These are phyloP conservation scores for Teratosphaeria epicoccoides DNA, from an alignment of 2,329 filamentous ascomycete genomes.

Conservation along the genomic window DNA sequence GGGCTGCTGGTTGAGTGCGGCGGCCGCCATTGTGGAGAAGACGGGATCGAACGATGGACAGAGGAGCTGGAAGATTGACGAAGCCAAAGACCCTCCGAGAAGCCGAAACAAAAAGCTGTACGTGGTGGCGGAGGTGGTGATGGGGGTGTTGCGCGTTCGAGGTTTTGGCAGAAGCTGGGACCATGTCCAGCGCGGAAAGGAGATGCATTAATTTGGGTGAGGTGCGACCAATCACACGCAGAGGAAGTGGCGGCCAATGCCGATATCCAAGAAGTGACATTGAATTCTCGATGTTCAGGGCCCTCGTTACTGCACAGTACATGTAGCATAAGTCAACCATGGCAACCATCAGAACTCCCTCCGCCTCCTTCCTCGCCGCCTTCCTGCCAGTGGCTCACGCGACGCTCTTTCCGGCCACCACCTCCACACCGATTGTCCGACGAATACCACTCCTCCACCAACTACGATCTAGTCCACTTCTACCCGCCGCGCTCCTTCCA, in stretches of 20 bases:
- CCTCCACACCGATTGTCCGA: conserved; percentile 35
- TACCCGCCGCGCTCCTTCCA: conserved; percentile 50
- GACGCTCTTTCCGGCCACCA: conserved; percentile 27
- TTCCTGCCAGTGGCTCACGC: conserved; percentile 44
- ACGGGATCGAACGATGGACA: not conserved
- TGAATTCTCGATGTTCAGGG: too few relatives aligned
- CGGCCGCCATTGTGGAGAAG: conserved; percentile 4
- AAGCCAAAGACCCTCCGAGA: not conserved
- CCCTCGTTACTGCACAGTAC: too few relatives aligned
- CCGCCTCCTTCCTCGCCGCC: conserved; percentile 34
- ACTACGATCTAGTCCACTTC: conserved; percentile 30
- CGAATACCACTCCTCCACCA: conserved; percentile 34
- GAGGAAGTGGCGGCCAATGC: not conserved
- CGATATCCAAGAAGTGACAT: not conserved
- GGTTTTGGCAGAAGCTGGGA: not conserved
- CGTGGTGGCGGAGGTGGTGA: not conserved
- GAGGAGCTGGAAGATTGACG: not conserved
- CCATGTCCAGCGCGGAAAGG: not conserved
- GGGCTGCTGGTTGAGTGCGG: conserved; percentile 42
- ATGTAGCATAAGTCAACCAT: conserved; percentile 17
- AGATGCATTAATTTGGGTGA: not conserved
- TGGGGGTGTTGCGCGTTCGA: not conserved
- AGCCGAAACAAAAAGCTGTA: not conserved
- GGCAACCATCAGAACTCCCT: conserved; percentile 30
- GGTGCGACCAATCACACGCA: not conserved